Evolutionary conservation across 148 eudicot species (phyloP), one percentile per base, ranked within the genome.

Genomic region (Vaccinium vitisidaea): DNA sequence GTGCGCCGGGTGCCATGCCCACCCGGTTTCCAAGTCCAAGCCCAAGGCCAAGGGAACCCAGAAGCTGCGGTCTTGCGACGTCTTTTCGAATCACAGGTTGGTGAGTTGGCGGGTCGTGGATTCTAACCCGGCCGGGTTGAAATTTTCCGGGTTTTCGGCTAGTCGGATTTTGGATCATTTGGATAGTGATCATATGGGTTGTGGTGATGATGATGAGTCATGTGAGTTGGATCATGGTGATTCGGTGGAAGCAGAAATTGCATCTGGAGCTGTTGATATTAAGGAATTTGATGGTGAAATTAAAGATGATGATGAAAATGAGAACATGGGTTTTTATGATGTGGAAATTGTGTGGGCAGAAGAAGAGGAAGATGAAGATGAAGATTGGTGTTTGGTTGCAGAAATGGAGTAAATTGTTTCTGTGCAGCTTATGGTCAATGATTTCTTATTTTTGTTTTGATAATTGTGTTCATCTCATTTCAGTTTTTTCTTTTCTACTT

Each of bases 11-110:
- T 94, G 97, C 86, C 94, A 90, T 67, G 1, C 79, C 13, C 86
- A 86, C 79, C 95, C 96, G 8, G 85, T 86, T 52, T 70, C 86
- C 2, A 94, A 93, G 88, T 86, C 98, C 43, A 94, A 85, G 86
- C 84, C 54, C 82, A 95, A 95, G 83, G 73, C 86, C 59, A 95
- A 96, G 81, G 97, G 95, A 0, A 56, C 90, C 27, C 86, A 86
- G 14, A 91, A 93, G 83, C 27, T 87, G 21, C 52, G 84, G 55
- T 84, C 91, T 0, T 7, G 73, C 3, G 89, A 88, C 12, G 69
- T 81, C 2, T 82, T 23, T 18, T 18, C 89, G 7, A 83, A 86
- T 55, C 82, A 52, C 43, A 82, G 86, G 77, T 70, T 79, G 30
- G 46, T 90, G 3, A 83, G 83, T 48, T 86, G 91, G 87, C 78